Base-by-base conservation (phyloP, 345 rosid genomes). In the Xanthoceras sorbifolium region DNA sequence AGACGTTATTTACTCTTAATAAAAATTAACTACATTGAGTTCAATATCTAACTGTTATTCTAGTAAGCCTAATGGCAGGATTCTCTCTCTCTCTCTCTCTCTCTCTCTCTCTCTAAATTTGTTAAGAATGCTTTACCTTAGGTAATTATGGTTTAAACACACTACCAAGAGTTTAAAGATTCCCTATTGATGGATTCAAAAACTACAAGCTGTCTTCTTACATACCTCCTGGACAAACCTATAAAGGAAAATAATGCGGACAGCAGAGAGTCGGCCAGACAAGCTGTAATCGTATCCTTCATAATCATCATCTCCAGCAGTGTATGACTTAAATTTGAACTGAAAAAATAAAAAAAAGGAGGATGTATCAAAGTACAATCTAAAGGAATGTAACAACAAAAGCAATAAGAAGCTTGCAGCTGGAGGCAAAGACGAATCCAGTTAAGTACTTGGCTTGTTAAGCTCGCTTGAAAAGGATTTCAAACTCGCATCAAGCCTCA, bases 211-310 rank as follows among this genome's bases (percentile, higher is more conserved):
- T 31, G 36, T 67, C 71, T 61, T 57, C 67, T 61, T 26, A 76
- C 90, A 75, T 88, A 96, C 99, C 99, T 96, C 99, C 78, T 88
- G 98, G 71, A 96, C 90, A 88, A 96, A 96, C 78, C 97, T 86
- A 84, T 96, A 90, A 59, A 96, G 98, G 80, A 96, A 96, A 73
- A 96, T 85, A 81, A 96, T 90, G 78, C 99, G 94, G 73, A 93
- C 98, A 66, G 97, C 98, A 54, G 98, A 96, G 80, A 96, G 92
- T 81, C 87, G 88, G 64, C 98, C 94, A 80, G 78, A 86, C 91
- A 96, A 87, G 86, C 97, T 92, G 74, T 91, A 96, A 84, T 90
- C 94, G 82, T 92, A 93, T 81, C 99, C 99, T 86, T 92, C 97
- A 85, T 92, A 96, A 79, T 93, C 98, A 76, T 90, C 97, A 89